Percentiles rank a stretch among this genome's conserved stretches.
These are phyloP conservation scores for Raddia guianensis DNA, from an alignment of 176 grass and related monocot genomes.

Conservation along the genomic window DNA sequence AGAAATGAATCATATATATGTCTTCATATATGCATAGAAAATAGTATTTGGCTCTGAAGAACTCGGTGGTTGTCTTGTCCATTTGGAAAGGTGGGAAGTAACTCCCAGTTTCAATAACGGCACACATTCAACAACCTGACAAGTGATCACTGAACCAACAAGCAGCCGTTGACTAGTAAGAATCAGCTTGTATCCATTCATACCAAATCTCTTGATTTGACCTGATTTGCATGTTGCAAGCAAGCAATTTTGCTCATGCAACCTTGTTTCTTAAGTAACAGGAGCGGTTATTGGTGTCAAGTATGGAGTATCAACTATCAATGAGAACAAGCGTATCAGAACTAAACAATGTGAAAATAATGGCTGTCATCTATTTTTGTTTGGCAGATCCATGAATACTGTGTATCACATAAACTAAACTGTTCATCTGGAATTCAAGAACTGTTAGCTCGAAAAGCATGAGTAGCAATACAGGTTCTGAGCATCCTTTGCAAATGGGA, in stretches of 20 bases:
- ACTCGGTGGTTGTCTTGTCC: neutral
- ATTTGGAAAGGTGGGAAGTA: neutral
- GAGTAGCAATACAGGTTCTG: neutral
- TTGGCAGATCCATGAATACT: neutral
- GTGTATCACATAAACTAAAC: neutral
- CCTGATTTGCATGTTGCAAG: neutral
- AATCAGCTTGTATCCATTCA: neutral
- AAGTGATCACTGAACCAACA: neutral
- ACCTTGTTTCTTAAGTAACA: neutral
- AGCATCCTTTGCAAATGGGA: neutral
- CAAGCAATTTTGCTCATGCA: neutral
- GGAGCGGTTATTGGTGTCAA: no score
- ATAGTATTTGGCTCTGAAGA: neutral
- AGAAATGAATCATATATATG: neutral
- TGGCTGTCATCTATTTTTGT: neutral
- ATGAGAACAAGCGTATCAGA: neutral
- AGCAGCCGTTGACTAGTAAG: neutral
- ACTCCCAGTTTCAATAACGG: neutral
- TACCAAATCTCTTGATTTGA: slow-evolving; percentile 4
- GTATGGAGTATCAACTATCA: neutral
- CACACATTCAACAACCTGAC: slow-evolving; percentile 19
- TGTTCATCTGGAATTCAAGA: neutral
- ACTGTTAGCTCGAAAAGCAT: neutral
- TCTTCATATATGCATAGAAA: neutral
- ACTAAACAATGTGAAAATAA: neutral